A percentile compares a stretch with the other conserved stretches of the same genome.
These are phyloP conservation scores for Jacaranda copaia DNA, from an alignment of 257 asterid genomes.

Conservation along the genomic window DNA sequence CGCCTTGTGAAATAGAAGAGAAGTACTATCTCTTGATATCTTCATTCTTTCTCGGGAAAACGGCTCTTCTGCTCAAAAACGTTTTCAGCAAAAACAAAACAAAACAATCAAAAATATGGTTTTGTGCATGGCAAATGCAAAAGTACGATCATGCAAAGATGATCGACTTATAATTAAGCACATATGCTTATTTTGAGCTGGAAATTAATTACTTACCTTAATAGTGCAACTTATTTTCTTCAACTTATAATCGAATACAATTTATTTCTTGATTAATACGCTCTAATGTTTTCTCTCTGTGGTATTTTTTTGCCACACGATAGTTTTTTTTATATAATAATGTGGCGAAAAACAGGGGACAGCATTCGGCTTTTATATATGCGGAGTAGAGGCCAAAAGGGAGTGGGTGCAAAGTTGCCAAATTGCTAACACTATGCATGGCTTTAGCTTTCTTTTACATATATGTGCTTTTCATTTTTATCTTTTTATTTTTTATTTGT, in stretches of 20 bases:
- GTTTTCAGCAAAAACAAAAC: no score
- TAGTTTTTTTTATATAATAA: not conserved
- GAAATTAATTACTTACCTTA: no score
- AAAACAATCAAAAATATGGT: no score
- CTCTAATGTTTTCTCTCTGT: no score
- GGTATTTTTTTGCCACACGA: not conserved
- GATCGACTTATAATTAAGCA: no score
- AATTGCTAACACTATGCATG: not conserved
- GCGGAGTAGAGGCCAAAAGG: constrained; percentile 4
- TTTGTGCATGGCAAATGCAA: no score
- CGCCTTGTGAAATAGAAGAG: constrained; percentile 41
- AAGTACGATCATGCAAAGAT: no score
- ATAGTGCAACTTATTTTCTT: no score
- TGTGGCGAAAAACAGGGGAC: not conserved
- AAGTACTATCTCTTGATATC: constrained; percentile 34
- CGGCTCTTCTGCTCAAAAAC: no score
- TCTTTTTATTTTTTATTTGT: not conserved
- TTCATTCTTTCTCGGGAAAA: constrained; percentile 18
- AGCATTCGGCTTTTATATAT: constrained; percentile 31
- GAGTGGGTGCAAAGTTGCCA: constrained; percentile 16
- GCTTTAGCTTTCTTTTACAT: constrained; percentile 16
- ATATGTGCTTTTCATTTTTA: not conserved
- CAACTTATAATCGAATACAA: no score
- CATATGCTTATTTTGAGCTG: no score
- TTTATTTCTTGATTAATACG: no score